phyloP scores from a whole-genome alignment of 805 yeast genomes.

The Candida corydali region DNA sequence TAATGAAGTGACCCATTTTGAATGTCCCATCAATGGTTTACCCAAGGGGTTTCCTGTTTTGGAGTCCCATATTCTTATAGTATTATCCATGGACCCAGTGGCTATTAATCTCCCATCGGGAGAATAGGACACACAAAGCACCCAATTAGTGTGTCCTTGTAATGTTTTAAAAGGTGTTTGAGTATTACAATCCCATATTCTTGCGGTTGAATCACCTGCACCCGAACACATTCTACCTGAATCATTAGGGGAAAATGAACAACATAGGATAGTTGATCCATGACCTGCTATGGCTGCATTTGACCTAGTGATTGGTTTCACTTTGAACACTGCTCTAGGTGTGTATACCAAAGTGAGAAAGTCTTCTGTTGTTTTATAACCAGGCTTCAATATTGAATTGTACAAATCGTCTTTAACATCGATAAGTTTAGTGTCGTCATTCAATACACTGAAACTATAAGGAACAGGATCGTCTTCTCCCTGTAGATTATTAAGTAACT shows the following conservation, averaged over 20 bases:
- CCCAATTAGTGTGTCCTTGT: slow-evolving; percentile 90
- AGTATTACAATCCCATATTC: slow-evolving; percentile 96
- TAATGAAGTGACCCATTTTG: slow-evolving; percentile 84
- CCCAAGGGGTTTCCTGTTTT: slow-evolving; percentile 72
- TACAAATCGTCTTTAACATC: slow-evolving; percentile 80
- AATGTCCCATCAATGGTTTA: slow-evolving; percentile 71
- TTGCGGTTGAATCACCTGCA: slow-evolving; percentile 92
- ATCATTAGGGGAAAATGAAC: slow-evolving; percentile 90
- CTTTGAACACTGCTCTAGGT: slow-evolving; percentile 93
- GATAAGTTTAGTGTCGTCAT: slow-evolving; percentile 43
- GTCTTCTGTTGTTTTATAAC: slow-evolving; percentile 87
- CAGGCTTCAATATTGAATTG: slow-evolving; percentile 78
- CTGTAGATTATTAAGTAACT: slow-evolving; percentile 75
- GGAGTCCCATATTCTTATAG: slow-evolving; percentile 85
- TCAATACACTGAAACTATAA: slow-evolving; percentile 71
- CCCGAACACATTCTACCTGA: slow-evolving; percentile 88
- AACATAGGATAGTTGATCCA: slow-evolving; percentile 87
- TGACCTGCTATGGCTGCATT: slow-evolving; percentile 94
- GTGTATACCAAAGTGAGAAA: slow-evolving; percentile 85
- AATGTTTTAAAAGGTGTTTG: slow-evolving; percentile 84
- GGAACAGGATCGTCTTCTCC: slow-evolving; percentile 80
- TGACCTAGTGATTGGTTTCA: slow-evolving; percentile 83
- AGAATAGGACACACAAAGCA: slow-evolving; percentile 83
- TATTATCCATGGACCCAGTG: slow-evolving; percentile 93
- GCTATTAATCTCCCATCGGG: slow-evolving; percentile 91